Conservation (phyloP, 2,329 filamentous ascomycete species). For the Mycogone perniciosa region DNA sequence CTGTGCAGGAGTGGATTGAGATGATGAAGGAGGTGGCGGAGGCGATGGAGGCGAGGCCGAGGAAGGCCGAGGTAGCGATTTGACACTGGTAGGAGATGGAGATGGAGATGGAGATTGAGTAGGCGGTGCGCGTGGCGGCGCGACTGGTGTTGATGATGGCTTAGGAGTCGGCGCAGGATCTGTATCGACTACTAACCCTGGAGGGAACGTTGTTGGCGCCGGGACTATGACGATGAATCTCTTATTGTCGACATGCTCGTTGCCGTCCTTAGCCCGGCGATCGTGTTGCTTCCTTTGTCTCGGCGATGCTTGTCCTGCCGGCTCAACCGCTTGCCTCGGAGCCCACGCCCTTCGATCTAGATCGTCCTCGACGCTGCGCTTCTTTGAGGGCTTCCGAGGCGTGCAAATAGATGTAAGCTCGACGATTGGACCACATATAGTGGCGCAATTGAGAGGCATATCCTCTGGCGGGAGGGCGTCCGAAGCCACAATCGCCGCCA, state of each 20-base stretch:
- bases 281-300: background rate
- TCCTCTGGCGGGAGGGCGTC: slow-evolving; percentile 29
- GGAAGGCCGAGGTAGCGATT: too few species aligned
- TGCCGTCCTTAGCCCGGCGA: background rate
- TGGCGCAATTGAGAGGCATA: slow-evolving; percentile 34
- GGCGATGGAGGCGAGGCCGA: background rate
- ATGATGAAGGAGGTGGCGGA: background rate
- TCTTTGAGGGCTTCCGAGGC: slow-evolving; percentile 3
- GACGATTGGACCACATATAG: slow-evolving; percentile 38
- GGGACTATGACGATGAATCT: slow-evolving; percentile 25
- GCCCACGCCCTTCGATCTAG: slow-evolving; percentile 13
- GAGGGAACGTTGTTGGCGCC: slow-evolving; percentile 27
- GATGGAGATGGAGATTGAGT: background rate
- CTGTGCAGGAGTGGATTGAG: background rate
- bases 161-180: slow-evolving; percentile 2
- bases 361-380: background rate
- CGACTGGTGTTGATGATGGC: background rate
- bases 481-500: slow-evolving; percentile 22
- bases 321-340: slow-evolving; percentile 13
- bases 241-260: slow-evolving; percentile 13
- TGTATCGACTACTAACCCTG: slow-evolving; percentile 7
- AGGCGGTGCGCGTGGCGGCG: background rate
- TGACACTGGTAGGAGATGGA: background rate
- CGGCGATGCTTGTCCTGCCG: background rate
- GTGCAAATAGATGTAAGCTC: slow-evolving; percentile 35